These are phyloP conservation scores for Arabidopsis lyrata DNA, from an alignment of 441 rosid species.

Conservation along the genomic window DNA sequence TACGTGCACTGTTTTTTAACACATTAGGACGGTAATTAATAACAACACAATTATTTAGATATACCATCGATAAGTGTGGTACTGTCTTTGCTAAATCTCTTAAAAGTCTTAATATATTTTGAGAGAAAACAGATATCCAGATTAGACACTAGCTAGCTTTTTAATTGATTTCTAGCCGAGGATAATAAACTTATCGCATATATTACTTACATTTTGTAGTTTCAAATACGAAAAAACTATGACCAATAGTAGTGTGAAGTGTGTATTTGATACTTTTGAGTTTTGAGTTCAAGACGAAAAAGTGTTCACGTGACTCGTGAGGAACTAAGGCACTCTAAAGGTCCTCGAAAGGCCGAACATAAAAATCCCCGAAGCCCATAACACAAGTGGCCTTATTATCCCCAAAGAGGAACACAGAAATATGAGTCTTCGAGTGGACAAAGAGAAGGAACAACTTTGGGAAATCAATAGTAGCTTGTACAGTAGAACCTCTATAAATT, in stretches of 20 bases:
- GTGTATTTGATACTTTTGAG: not conserved
- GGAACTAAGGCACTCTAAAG: not conserved
- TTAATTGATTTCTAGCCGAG: too few relatives aligned
- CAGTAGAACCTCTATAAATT: too few relatives aligned
- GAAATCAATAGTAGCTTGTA: too few relatives aligned
- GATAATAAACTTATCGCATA: too few relatives aligned
- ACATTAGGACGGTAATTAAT: not conserved
- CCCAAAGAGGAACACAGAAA: not conserved
- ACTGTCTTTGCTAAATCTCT: not conserved
- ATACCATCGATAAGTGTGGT: not conserved
- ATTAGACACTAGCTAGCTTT: too few relatives aligned
- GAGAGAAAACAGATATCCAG: too few relatives aligned
- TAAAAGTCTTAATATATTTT: too few relatives aligned
- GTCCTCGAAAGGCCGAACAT: not conserved
- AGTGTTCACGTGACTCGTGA: not conserved
- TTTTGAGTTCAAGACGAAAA: not conserved
- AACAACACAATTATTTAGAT: not conserved
- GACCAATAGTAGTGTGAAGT: too few relatives aligned
- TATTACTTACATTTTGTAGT: too few relatives aligned
- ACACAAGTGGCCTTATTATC: too few relatives aligned
- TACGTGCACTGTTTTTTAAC: constrained; percentile 7
- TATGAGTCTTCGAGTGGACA: not conserved
- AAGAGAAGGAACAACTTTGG: too few relatives aligned
- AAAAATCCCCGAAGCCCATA: not conserved
- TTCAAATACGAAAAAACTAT: too few relatives aligned